A percentile compares a stretch with the other conserved stretches of the same genome.
Evolutionary conservation across 345 rosid genomes (phyloP).

Genomic region (Citrus sinensis): DNA sequence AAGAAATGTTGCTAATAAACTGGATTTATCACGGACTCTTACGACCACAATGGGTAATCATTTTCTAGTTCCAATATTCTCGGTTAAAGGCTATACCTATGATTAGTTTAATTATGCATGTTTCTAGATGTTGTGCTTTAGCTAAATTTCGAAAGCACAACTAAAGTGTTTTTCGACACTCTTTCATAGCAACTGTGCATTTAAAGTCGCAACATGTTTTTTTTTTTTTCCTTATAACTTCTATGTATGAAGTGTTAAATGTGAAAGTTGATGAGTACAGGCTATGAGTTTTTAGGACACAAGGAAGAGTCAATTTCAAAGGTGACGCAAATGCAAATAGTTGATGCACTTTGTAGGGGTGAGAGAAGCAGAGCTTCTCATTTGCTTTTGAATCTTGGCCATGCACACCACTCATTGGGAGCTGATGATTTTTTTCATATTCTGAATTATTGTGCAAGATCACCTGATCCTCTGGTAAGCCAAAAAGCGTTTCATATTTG

Average conservation of each 20-base stretch:
- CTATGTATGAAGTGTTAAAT: neutral
- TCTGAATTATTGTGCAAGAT: slow-evolving; percentile 58
- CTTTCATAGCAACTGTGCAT: neutral
- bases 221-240: neutral
- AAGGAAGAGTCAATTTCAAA: slow-evolving; percentile 26
- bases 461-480: slow-evolving; percentile 78
- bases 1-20: slow-evolving; percentile 23
- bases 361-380: slow-evolving; percentile 61
- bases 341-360: slow-evolving; percentile 59
- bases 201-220: neutral
- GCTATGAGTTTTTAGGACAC: slow-evolving; percentile 21
- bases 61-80: neutral
- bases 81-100: neutral
- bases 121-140: neutral
- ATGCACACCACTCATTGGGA: slow-evolving; percentile 25
- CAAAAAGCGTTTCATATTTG: slow-evolving; percentile 12
- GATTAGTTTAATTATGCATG: neutral
- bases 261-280: slow-evolving; percentile 24
- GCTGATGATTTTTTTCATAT: slow-evolving; percentile 49
- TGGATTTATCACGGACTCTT: slow-evolving; percentile 30
- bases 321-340: slow-evolving; percentile 44
- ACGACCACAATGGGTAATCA: slow-evolving; percentile 40
- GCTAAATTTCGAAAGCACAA: neutral
- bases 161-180: neutral
- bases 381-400: slow-evolving; percentile 46